These are phyloP conservation scores for Primulina eburnea DNA, from an alignment of 257 asterid species.

Conservation along the genomic window DNA sequence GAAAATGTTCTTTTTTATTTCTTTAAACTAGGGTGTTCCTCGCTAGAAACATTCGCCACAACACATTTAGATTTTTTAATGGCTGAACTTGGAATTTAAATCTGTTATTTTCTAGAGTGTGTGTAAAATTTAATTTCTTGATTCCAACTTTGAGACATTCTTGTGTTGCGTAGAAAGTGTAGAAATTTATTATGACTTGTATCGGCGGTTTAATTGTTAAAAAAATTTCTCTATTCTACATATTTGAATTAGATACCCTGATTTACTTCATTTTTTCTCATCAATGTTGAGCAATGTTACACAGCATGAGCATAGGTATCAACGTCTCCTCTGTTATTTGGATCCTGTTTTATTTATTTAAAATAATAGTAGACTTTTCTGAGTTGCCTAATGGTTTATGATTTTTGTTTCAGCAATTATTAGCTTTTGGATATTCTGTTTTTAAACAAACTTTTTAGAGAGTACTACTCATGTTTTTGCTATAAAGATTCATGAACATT, in stretches of 20 bases:
- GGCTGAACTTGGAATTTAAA: conserved; percentile 10
- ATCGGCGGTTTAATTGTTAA: background rate
- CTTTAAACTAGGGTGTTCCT: conserved; percentile 3
- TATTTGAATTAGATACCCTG: background rate
- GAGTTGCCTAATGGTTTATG: background rate
- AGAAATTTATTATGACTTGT: background rate
- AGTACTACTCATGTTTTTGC: background rate
- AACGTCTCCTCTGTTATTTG: background rate
- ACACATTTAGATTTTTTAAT: background rate
- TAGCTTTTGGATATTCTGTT: background rate
- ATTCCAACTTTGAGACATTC: conserved; percentile 7
- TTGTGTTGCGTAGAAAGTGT: conserved; percentile 6
- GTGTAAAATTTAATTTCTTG: conserved; percentile 21
- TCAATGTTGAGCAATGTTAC: background rate
- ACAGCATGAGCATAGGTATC: background rate
- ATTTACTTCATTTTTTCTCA: conserved; percentile 2
- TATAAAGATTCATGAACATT: conserved; percentile 5
- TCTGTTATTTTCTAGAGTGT: conserved; percentile 1
- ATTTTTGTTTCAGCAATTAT: conserved; percentile 6
- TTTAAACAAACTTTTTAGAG: conserved; percentile 13
- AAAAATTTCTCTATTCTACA: background rate
- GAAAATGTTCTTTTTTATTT: conserved; percentile 9
- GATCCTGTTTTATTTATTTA: background rate
- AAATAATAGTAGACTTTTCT: background rate
- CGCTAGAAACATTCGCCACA: conserved; percentile 8